phyloP scores from a whole-genome alignment of 1,139 yeast genomes.

The Protomyces inouyei region DNA sequence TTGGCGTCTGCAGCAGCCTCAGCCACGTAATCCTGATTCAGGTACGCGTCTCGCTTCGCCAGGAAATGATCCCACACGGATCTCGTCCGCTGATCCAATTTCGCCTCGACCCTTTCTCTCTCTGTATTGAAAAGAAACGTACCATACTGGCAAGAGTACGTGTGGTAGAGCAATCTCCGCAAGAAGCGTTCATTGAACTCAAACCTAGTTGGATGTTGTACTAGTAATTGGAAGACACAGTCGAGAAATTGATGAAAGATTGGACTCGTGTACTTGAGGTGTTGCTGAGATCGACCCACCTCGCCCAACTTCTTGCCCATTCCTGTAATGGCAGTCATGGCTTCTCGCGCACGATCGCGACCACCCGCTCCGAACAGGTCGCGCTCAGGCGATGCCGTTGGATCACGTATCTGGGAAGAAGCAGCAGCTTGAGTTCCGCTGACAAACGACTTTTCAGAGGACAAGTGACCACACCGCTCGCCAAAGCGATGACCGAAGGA shows the following conservation, averaged over 20 bases:
- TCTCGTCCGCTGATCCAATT: constrained; percentile 51
- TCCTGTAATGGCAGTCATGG: constrained; percentile 33
- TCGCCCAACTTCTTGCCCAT: constrained; percentile 21
- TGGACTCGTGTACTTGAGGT: constrained; percentile 64
- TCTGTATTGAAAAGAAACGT: constrained; percentile 77
- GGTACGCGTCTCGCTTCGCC: constrained; percentile 68
- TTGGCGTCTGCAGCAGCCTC: constrained; percentile 33
- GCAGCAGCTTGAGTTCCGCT: constrained; percentile 27
- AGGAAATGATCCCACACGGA: constrained; percentile 93
- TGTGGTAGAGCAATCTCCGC: constrained; percentile 75
- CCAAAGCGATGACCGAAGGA: constrained; percentile 89
- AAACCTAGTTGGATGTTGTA: constrained; percentile 67
- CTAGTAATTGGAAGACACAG: constrained; percentile 70
- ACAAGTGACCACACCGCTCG: constrained; percentile 72
- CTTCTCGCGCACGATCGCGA: constrained; percentile 4
- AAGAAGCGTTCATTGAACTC: constrained; percentile 87
- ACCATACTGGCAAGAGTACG: constrained; percentile 93
- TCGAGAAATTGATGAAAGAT: constrained; percentile 91
- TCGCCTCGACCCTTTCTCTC: constrained; percentile 49
- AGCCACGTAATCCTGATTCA: constrained; percentile 47
- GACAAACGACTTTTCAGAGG: constrained; percentile 41
- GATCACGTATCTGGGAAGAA: background rate
- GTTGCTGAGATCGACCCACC: constrained; percentile 33
- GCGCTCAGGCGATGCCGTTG: constrained; percentile 29
- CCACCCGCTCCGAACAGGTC: background rate